These are phyloP conservation scores for Thelonectria rubi DNA, from an alignment of 2,329 filamentous ascomycete genomes.

Conservation along the genomic window DNA sequence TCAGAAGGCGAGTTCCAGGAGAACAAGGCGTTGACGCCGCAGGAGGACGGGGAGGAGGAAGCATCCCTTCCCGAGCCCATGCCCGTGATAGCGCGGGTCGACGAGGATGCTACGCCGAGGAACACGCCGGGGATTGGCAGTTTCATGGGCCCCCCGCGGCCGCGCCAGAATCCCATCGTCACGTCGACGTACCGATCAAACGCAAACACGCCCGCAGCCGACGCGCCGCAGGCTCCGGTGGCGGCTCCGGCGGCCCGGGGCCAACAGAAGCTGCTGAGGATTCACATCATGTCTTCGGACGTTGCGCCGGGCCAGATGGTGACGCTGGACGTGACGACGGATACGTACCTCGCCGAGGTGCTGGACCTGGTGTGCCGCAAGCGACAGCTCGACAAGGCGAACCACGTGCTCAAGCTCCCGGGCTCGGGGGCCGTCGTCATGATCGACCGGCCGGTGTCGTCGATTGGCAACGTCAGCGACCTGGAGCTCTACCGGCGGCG, in stretches of 20 bases:
- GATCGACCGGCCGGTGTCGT: slow-evolving; percentile 80
- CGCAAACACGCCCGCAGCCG: slow-evolving; percentile 62
- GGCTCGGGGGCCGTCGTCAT: slow-evolving; percentile 79
- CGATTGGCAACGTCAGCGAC: slow-evolving; percentile 77
- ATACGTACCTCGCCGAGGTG: slow-evolving; percentile 84
- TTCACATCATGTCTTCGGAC: slow-evolving; percentile 77
- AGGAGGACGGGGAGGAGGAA: slow-evolving; percentile 63
- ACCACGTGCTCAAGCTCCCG: slow-evolving; percentile 80
- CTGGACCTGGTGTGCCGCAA: slow-evolving; percentile 81
- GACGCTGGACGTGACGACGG: slow-evolving; percentile 78
- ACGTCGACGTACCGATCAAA: slow-evolving; percentile 68
- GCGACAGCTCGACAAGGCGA: slow-evolving; percentile 79
- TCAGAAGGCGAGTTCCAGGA: slow-evolving; percentile 72
- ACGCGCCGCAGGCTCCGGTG: slow-evolving; percentile 61
- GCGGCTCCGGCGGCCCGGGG: slow-evolving; percentile 61
- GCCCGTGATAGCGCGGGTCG: slow-evolving; percentile 44
- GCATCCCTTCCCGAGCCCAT: slow-evolving; percentile 44
- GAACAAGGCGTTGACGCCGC: slow-evolving; percentile 74
- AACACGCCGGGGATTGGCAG: slow-evolving; percentile 43
- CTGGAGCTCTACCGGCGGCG: slow-evolving; percentile 79
- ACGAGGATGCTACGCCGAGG: slow-evolving; percentile 41
- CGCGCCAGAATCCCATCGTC: slow-evolving; percentile 66
- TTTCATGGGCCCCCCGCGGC: slow-evolving; percentile 43
- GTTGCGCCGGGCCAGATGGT: slow-evolving; percentile 77
- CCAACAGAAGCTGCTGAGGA: slow-evolving; percentile 74